phyloP scores from a whole-genome alignment of 2,329 filamentous ascomycete species.

The Claviceps spartinae region DNA sequence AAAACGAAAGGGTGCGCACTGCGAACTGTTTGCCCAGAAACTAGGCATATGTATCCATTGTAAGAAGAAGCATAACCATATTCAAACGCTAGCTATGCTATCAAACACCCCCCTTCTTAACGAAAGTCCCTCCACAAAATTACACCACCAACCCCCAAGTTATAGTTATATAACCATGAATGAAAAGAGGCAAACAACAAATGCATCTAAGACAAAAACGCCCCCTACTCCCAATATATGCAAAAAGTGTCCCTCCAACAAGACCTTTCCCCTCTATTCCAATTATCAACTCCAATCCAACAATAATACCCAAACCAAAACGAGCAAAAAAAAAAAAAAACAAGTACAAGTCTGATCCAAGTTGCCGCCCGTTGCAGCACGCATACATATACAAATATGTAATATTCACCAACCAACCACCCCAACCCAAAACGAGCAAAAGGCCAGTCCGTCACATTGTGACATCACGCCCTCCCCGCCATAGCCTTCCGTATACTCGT shows the following conservation, averaged over 20 bases:
- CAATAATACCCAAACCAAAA: neutral
- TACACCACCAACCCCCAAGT: neutral
- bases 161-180: neutral
- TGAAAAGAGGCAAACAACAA: neutral
- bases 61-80: neutral
- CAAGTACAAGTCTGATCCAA: neutral
- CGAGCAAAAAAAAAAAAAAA: neutral
- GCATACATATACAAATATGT: no score
- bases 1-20: no score
- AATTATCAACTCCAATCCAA: neutral
- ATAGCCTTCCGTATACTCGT: slow-evolving; percentile 42
- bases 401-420: no score
- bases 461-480: slow-evolving; percentile 16
- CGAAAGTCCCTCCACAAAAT: neutral
- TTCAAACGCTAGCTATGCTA: slow-evolving; percentile 4
- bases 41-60: neutral
- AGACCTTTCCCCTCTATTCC: neutral
- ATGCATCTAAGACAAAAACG: neutral
- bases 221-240: neutral
- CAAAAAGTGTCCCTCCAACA: neutral
- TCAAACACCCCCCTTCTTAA: slow-evolving; percentile 3
- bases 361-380: no score
- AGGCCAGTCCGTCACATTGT: no score
- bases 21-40: no score
- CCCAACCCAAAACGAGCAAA: no score